These are phyloP conservation scores for Beauveria scarabaeidicola DNA, from an alignment of 2,329 filamentous ascomycete genomes.

Conservation along the genomic window DNA sequence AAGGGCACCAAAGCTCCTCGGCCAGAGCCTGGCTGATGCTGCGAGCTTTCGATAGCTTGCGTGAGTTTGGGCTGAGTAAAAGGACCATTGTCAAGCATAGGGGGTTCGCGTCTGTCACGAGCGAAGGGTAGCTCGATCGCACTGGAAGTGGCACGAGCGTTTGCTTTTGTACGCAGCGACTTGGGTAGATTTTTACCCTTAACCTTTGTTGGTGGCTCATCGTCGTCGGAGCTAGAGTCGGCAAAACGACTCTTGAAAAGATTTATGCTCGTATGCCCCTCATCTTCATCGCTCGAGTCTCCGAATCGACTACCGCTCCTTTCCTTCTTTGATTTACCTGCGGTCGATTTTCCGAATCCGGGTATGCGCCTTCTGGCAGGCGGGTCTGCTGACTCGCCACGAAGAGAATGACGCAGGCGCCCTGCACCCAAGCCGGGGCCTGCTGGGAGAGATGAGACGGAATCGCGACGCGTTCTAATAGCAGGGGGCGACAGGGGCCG, in stretches of 20 bases:
- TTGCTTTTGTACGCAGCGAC: slow-evolving; percentile 17
- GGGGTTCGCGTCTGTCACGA: slow-evolving; percentile 51
- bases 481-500: slow-evolving; percentile 61
- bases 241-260: slow-evolving; percentile 53
- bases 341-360: slow-evolving; percentile 32
- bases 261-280: slow-evolving; percentile 20
- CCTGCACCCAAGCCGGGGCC: slow-evolving; percentile 16
- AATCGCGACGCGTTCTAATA: slow-evolving; percentile 40
- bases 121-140: slow-evolving; percentile 14
- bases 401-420: slow-evolving; percentile 39
- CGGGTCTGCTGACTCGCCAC: slow-evolving; percentile 31
- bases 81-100: slow-evolving; percentile 48
- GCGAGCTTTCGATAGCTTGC: slow-evolving; percentile 15
- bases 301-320: slow-evolving; percentile 43
- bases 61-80: slow-evolving; percentile 19
- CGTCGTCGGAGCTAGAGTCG: slow-evolving; percentile 63
- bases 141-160: slow-evolving; percentile 13
- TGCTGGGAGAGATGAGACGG: slow-evolving; percentile 29
- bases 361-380: slow-evolving; percentile 32
- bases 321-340: slow-evolving; percentile 31
- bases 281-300: slow-evolving; percentile 56
- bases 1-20: slow-evolving; percentile 25
- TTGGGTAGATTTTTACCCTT: slow-evolving; percentile 16
- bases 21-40: slow-evolving; percentile 35
- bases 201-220: slow-evolving; percentile 13